Base-by-base conservation (phyloP, 2,329 filamentous ascomycete genomes). In the Colletotrichum lindemuthianum region DNA sequence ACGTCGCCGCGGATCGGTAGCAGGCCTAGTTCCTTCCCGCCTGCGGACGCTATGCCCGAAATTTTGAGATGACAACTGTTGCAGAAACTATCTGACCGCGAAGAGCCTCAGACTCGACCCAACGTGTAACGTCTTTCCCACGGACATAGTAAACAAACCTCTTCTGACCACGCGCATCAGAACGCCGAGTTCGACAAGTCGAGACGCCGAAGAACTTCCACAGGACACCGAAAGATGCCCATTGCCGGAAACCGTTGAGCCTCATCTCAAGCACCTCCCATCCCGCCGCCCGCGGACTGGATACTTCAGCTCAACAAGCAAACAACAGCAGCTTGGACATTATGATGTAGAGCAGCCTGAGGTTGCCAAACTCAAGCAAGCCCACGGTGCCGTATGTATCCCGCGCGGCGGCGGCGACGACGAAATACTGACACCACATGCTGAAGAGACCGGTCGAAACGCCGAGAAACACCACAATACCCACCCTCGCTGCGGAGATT, bases 41-140 rank as follows among this genome's bases (percentile, higher is more conserved):
- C 50, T 37, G 45, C 55, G 24, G 37, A 33, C 55, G 44, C 45
- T 50, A 58, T 58, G 55, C 55, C 55, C 45, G 45, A 50, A 9
- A 16, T n/a, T 2, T 43, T 43, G 6, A 16, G 55, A 44, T 8
- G 55, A 24, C 45, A 45, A 43, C 45, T 50, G 24, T 50, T 50
- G 33, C 45, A 43, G 37, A 40, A 12, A 37, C 24, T 41, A 58
- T 58, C 55, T 43, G 45, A 58, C 32, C 55, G 32, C 55, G 15
- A 43, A 43, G 45, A 44, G 44, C 45, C 45, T 58, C 13, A 50
- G 36, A 12, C 37, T 24, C 24, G 24, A 24, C 24, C 3, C 24
- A 4, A 24, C n/a, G n/a, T 24, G 24, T 24, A 24, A 24, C 24
- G 24, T 24, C 24, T 24, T 24, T 40, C 50, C 45, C 15, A 6